Conservation (phyloP, 2,329 filamentous ascomycete species). For the Hymenoscyphus fructigenus region DNA sequence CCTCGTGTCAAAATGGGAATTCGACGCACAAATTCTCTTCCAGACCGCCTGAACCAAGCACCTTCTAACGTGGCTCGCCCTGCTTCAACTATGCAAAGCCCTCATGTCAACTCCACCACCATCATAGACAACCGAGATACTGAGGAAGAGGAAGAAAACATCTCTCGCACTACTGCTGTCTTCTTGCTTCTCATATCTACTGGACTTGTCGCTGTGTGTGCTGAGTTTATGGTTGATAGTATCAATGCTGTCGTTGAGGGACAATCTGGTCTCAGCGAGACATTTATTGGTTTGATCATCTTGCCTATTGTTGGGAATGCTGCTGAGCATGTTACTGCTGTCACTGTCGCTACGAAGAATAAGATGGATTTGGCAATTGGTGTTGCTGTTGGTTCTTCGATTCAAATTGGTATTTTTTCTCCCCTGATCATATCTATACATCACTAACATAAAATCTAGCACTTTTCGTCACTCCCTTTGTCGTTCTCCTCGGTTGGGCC, state of each 20-base stretch:
- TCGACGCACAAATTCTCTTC: conserved; percentile 72
- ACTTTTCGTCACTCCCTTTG: conserved; percentile 67
- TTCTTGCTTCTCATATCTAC: conserved; percentile 64
- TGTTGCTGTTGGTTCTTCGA: conserved; percentile 68
- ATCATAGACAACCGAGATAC: conserved; percentile 26
- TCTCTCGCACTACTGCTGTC: conserved; percentile 57
- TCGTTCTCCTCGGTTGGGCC: conserved; percentile 71
- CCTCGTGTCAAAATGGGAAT: conserved; percentile 63
- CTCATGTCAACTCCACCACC: conserved; percentile 29
- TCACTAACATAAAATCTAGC: conserved; percentile 36
- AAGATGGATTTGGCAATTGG: conserved; percentile 76
- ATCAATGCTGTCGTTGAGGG: conserved; percentile 62
- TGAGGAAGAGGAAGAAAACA: conserved; percentile 44
- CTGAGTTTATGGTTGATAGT: conserved; percentile 68
- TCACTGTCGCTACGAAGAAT: conserved; percentile 70
- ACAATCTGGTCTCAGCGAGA: conserved; percentile 56
- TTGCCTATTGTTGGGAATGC: conserved; percentile 73
- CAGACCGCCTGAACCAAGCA: conserved; percentile 59
- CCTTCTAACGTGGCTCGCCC: conserved; percentile 11
- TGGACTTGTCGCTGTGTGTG: conserved; percentile 64
- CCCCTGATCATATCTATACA: neutral
- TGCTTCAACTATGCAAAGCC: conserved; percentile 19
- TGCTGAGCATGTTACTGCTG: conserved; percentile 70
- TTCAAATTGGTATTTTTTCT: conserved; percentile 58
- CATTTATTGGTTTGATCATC: conserved; percentile 71